Percentiles rank a stretch among this genome's conserved stretches.
These are phyloP conservation scores for Pontederia crassipes DNA, from an alignment of 176 grass and related monocot species.

Conservation along the genomic window DNA sequence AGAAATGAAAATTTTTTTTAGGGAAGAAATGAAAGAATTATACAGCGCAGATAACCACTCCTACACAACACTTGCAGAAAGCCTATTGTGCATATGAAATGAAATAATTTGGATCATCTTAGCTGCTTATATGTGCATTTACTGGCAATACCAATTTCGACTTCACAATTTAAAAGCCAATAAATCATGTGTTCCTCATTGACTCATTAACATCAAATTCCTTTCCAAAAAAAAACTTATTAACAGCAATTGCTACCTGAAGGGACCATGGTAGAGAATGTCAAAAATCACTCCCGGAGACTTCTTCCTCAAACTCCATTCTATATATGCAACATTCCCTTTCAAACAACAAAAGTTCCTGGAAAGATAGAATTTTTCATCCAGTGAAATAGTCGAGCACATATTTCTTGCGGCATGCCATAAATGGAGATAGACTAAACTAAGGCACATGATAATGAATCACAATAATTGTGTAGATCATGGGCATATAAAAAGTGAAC, in stretches of 20 bases:
- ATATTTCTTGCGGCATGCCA: background rate
- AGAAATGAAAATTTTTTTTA: too few relatives aligned
- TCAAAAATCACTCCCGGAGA: constrained; percentile 20
- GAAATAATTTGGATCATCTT: too few relatives aligned
- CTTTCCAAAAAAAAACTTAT: too few relatives aligned
- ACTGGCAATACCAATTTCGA: too few relatives aligned
- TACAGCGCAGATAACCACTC: too few relatives aligned
- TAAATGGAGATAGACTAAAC: background rate
- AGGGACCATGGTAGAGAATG: background rate
- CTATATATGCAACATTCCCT: constrained; percentile 58
- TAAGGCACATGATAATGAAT: background rate
- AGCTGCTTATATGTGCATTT: too few relatives aligned
- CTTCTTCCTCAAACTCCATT: constrained; percentile 81
- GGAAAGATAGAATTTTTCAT: constrained; percentile 3
- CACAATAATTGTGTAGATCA: background rate
- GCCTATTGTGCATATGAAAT: too few relatives aligned
- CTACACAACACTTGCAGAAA: too few relatives aligned
- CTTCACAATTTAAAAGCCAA: too few relatives aligned
- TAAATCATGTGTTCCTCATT: too few relatives aligned
- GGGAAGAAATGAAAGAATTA: too few relatives aligned
- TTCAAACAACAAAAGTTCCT: constrained; percentile 86
- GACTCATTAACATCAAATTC: too few relatives aligned
- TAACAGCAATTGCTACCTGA: background rate
- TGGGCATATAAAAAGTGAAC: background rate
- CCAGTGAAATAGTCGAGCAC: background rate